Evolutionary conservation across 495 filamentous ascomycete species (phyloP).

Genomic region (Melanomma pulvis-pyrius): DNA sequence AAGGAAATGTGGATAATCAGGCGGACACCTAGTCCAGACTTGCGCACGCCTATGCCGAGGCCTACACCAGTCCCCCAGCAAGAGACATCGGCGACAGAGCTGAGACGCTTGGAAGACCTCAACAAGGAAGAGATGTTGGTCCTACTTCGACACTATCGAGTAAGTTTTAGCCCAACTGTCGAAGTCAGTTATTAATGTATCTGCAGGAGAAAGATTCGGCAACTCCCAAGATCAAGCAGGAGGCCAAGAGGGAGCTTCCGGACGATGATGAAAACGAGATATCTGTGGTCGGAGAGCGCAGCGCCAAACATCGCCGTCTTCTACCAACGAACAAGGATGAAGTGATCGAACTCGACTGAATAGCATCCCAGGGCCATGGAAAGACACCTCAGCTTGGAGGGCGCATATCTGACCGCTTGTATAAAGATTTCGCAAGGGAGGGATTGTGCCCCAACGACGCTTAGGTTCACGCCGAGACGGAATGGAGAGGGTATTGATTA

Average conservation of each 20-base stretch:
- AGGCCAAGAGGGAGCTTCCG: background rate
- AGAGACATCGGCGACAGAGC: background rate
- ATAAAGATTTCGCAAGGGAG: too few species aligned
- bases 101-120: background rate
- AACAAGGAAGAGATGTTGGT: background rate
- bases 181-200: background rate
- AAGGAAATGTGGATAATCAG: slow-evolving; percentile 5
- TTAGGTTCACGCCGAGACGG: too few species aligned
- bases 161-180: background rate
- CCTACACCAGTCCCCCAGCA: background rate
- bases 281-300: background rate
- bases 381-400: too few species aligned
- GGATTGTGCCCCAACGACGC: too few species aligned
- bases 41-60: background rate
- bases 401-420: too few species aligned
- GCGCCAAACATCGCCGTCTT: background rate
- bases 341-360: background rate
- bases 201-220: background rate
- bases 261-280: background rate
- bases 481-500: too few species aligned
- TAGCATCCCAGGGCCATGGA: too few species aligned
- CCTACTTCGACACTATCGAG: background rate
- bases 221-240: background rate
- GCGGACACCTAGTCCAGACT: slow-evolving; percentile 6
- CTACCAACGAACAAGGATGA: background rate